Evolutionary conservation across 169 alveolate species (phyloP).

Genomic region (Hepatocystis sp.): DNA sequence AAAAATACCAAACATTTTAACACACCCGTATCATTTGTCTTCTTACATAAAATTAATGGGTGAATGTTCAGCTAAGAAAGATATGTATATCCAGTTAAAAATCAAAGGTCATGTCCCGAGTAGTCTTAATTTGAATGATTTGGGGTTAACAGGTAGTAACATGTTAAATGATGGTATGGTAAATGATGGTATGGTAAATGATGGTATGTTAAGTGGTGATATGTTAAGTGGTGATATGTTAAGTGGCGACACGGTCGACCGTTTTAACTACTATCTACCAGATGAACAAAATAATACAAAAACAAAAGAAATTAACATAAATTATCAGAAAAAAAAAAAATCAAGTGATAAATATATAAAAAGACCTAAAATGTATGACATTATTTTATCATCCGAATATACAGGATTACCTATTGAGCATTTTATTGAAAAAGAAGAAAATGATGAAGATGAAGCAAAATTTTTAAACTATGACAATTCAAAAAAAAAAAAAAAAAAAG

Average conservation of each 20-base stretch:
- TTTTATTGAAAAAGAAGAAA: slow-evolving; percentile 41
- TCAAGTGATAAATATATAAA: slow-evolving; percentile 11
- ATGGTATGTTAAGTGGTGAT: no score
- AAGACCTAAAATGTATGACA: slow-evolving; percentile 72
- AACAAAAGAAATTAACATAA: slow-evolving; percentile 16
- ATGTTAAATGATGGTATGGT: no score
- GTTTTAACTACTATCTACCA: slow-evolving; percentile 3
- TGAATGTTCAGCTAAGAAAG: slow-evolving; percentile 84
- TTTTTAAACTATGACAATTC: background rate
- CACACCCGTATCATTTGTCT: slow-evolving; percentile 83
- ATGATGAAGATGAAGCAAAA: background rate
- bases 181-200: no score
- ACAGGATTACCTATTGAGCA: slow-evolving; percentile 70
- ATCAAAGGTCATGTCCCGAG: slow-evolving; percentile 82
- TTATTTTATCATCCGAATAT: slow-evolving; percentile 64
- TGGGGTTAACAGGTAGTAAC: background rate
- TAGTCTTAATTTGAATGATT: slow-evolving; percentile 11
- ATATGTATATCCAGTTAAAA: slow-evolving; percentile 82
- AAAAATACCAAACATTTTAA: slow-evolving; percentile 77
- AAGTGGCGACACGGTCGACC: no score
- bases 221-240: no score
- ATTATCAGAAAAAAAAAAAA: slow-evolving; percentile 16
- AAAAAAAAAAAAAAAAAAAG: background rate
- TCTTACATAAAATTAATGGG: slow-evolving; percentile 82
- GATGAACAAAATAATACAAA: background rate